These are phyloP conservation scores for Pleurotus ostreatus DNA, from an alignment of 768 basidiomycete species.

Conservation along the genomic window DNA sequence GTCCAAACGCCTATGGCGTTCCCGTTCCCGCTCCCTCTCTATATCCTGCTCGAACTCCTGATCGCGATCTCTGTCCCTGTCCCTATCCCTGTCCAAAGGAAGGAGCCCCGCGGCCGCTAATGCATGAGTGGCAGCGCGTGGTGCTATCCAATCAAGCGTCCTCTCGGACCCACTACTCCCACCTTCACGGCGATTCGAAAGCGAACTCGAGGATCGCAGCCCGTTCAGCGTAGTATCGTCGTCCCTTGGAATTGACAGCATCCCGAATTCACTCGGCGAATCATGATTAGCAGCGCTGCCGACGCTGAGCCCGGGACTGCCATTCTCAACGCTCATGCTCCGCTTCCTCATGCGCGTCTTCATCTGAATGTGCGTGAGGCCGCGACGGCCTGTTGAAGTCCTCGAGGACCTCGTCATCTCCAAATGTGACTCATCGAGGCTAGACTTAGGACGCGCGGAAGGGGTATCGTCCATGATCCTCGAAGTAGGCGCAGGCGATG, in stretches of 20 bases:
- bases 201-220: conserved; percentile 14
- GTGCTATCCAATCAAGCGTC: conserved; percentile 61
- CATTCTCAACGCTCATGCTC: conserved; percentile 63
- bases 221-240: conserved; percentile 2
- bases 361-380: conserved; percentile 2
- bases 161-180: conserved; percentile 4
- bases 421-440: conserved; percentile 14
- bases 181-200: conserved; percentile 17
- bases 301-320: conserved; percentile 17
- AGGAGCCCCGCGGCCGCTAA: conserved; percentile 69
- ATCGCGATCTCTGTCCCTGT: no score
- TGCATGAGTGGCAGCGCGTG: conserved; percentile 59
- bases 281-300: conserved; percentile 16
- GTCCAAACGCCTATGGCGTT: background rate
- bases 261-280: conserved; percentile 15
- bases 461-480: background rate
- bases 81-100: conserved; percentile 23
- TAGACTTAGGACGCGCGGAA: background rate
- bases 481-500: background rate
- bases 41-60: conserved; percentile 14
- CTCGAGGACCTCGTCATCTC: conserved; percentile 2
- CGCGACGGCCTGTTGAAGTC: background rate
- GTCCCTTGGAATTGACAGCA: background rate
- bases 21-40: conserved; percentile 14
- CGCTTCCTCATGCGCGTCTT: conserved; percentile 46